Base-by-base conservation (phyloP, 441 rosid species). In the Croton setiger region DNA sequence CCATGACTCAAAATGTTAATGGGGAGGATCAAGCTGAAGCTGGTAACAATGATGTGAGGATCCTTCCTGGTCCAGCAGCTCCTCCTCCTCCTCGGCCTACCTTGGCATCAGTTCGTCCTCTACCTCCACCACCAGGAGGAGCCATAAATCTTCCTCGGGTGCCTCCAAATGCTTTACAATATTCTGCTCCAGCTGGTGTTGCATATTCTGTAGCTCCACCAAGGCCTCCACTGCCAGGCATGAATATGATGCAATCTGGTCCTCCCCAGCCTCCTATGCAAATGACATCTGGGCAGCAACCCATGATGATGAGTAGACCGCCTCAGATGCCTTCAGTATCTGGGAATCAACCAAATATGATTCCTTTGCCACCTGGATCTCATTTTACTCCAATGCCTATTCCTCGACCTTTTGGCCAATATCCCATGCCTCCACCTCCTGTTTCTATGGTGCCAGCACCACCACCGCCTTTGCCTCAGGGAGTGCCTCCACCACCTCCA, bases 61-160 rank as follows among this genome's bases (percentile, higher is more conserved):
- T 78, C 64, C 86, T 95, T 70, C 96, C 97, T 59, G 97, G 99
- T 69, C 99, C 99, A 15, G 93, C 93, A 71, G 93, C 99, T 78
- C 94, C 88, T 72, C 98, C 98, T 65, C 98, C 98, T 65, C 97
- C 96, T 71, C 85, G 97, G 61, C 97, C 92, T 66, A 88, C 89
- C 35, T 2, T 88, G 57, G 92, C 94, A 27, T 64, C 81, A 23
- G 68, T 95, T 74, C 90, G 92, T 33, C 92, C 99, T 53, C 80
- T 95, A 35, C 99, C 99, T 66, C 97, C 98, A 23, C 99, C 99
- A 47, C 92, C 98, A 6, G 92, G 92, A 21, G 91, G 92, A 39
- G 90, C 93, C 47, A 74, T 94, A 79, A 94, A 94, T 81, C 78
- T 94, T 57, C 99, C 96, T 67, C 98, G 96, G 53, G 66, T 79